Conservation (phyloP, 1,139 yeast genomes). For the Magnusiomyces clavatus region DNA sequence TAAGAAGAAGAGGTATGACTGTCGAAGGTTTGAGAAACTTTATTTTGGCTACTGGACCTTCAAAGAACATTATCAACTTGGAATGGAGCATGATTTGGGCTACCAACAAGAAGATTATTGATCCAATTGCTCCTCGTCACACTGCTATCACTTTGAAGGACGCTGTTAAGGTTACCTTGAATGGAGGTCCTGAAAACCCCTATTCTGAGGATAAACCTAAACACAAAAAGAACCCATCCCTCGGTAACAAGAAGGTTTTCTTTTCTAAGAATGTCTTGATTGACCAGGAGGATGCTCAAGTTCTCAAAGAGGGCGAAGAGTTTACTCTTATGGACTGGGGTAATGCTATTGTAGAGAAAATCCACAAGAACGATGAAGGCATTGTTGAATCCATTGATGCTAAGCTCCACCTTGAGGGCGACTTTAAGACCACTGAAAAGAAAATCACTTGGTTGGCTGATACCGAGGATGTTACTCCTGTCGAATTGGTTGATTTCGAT, state of each 20-base stretch:
- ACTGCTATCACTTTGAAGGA: conserved; percentile 62
- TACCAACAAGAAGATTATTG: conserved; percentile 89
- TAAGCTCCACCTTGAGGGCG: conserved; percentile 87
- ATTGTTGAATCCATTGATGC: conserved; percentile 61
- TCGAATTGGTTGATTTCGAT: conserved; percentile 86
- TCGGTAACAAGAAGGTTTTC: conserved; percentile 77
- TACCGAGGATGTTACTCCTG: conserved; percentile 55
- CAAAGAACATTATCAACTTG: conserved; percentile 87
- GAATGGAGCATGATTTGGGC: conserved; percentile 99
- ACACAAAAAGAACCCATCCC: conserved; percentile 92
- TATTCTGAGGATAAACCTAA: conserved; percentile 70
- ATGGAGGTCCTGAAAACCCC: conserved; percentile 53
- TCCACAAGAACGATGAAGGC: conserved; percentile 49
- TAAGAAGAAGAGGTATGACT: conserved; percentile 98
- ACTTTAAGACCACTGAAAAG: conserved; percentile 93
- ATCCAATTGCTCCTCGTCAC: conserved; percentile 93
- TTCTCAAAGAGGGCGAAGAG: conserved; percentile 66
- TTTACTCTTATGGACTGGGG: conserved; percentile 99
- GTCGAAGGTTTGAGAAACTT: conserved; percentile 93
- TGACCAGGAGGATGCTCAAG: conserved; percentile 85
- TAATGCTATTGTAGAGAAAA: conserved; percentile 73
- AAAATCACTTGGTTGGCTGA: conserved; percentile 94
- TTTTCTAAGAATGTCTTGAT: conserved; percentile 57
- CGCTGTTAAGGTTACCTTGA: conserved; percentile 48
- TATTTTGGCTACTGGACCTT: conserved; percentile 92